Conservation (phyloP, 139 green algal species). For the Volvox africanus region DNA sequence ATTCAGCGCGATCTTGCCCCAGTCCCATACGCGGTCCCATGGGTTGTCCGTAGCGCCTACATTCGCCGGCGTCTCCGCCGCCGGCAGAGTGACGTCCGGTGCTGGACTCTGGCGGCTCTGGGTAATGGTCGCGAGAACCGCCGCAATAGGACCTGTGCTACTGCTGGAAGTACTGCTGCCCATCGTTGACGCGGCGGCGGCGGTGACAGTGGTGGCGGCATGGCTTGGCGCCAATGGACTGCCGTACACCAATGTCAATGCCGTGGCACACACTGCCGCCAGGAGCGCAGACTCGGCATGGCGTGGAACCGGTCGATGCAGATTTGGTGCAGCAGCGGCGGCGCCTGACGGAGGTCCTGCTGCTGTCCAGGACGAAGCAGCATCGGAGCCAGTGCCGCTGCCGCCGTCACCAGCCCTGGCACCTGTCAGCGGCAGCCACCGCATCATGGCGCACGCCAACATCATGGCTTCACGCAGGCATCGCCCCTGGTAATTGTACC, state of each 20-base stretch:
- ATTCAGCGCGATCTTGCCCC: not conserved
- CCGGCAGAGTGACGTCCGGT: no score
- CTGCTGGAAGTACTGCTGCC: no score
- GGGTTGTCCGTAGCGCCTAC: not conserved
- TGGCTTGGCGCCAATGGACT: not conserved
- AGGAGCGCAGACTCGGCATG: constrained; percentile 11
- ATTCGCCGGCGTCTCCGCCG: no score
- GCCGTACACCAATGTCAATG: not conserved
- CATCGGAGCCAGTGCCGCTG: not conserved
- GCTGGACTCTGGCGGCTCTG: no score
- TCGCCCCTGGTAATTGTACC: not conserved
- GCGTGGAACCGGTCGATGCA: not conserved
- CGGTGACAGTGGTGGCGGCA: not conserved
- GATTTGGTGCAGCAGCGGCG: not conserved
- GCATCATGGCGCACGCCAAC: not conserved
- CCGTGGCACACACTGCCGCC: constrained; percentile 23
- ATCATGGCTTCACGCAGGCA: not conserved
- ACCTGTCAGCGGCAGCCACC: not conserved
- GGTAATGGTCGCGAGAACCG: no score
- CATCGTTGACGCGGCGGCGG: not conserved
- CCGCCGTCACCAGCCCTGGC: not conserved
- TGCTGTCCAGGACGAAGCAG: not conserved
- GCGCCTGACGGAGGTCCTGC: not conserved
- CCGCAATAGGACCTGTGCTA: no score
- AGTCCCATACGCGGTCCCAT: constrained; percentile 8